Evolutionary conservation across 768 basidiomycete species (phyloP), one percentile per base, ranked within the genome.

Genomic region (Mycena albidolilacea): DNA sequence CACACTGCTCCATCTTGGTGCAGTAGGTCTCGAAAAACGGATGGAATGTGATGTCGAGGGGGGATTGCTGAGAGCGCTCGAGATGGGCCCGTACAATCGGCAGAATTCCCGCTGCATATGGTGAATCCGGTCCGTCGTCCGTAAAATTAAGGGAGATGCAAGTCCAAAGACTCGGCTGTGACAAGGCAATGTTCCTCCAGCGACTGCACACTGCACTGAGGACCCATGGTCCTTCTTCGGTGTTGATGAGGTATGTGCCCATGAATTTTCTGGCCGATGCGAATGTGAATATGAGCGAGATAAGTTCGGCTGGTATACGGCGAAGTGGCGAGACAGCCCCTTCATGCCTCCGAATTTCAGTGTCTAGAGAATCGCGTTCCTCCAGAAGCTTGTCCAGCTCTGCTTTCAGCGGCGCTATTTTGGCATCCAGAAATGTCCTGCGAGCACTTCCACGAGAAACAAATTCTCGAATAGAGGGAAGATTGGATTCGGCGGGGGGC

Each of bases 121-220:
- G 39, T 23, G 41, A 61, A 17, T 64, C 46, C 5, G 44, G 61
- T 8, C 30, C 23, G 23, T 38, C 7, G 35, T 64, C 48, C 17
- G 46, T 35, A 48, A 48, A 64, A 35, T 64, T 35, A 30, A 64
- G 30, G 9, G 10, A 15, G 4, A 64, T 3, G 15, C 14, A 3
- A 7, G 66, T 46, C 66, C 66, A 67, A 23, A 67, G 39, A 43
- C 55, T 8, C 5, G 66, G 43, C 57, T 67, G 66, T 3, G 66
- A 67, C 30, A 59, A 10, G 19, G 15, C 43, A 7, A 48, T 48
- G 14, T 8, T 48, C 43, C 66, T 23, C 66, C 66, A 67, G 17
- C 44, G 66, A 3, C 55, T 38, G 57, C 66, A 67, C 5, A 67
- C 66, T 3, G 57, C 66, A 23, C 23, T 38, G 43, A 59, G 17